These are phyloP conservation scores for Wickerhamiella azyma DNA, from an alignment of 805 yeast species.

Conservation along the genomic window DNA sequence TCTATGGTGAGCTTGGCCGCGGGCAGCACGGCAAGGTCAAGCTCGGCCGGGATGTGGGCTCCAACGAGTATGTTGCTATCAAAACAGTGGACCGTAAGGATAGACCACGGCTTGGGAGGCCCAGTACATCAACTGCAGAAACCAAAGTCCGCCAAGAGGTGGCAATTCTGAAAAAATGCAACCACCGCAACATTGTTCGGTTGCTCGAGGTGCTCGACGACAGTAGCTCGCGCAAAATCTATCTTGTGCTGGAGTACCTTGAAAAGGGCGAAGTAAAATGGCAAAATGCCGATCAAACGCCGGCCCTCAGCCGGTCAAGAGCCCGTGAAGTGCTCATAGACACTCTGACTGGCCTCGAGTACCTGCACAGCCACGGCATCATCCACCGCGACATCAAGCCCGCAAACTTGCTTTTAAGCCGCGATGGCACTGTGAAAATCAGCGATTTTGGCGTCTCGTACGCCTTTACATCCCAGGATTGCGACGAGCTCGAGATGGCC, in stretches of 20 bases:
- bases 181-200: slow-evolving; percentile 85
- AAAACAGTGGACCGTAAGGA: slow-evolving; percentile 76
- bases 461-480: slow-evolving; percentile 36
- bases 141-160: slow-evolving; percentile 74
- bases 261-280: slow-evolving; percentile 85
- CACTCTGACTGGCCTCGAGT: slow-evolving; percentile 77
- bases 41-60: slow-evolving; percentile 61
- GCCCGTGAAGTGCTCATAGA: slow-evolving; percentile 67
- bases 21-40: slow-evolving; percentile 99
- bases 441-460: slow-evolving; percentile 96
- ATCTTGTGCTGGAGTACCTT: slow-evolving; percentile 77
- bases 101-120: slow-evolving; percentile 39
- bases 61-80: slow-evolving; percentile 61
- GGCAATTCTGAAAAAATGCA: slow-evolving; percentile 83
- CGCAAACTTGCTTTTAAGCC: slow-evolving; percentile 65
- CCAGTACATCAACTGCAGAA: slow-evolving; percentile 37
- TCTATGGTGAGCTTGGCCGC: slow-evolving; percentile 70
- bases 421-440: slow-evolving; percentile 67
- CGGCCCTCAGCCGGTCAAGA: slow-evolving; percentile 52
- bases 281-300: slow-evolving; percentile 46
- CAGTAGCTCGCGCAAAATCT: slow-evolving; percentile 65
- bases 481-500: slow-evolving; percentile 69
- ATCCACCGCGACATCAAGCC: slow-evolving; percentile 50
- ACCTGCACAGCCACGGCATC: slow-evolving; percentile 77
- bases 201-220: slow-evolving; percentile 83